Percentiles rank a stretch among this genome's conserved stretches.
Evolutionary conservation across 495 filamentous ascomycete genomes (phyloP).

Genomic region (Bryoglossum gracile): DNA sequence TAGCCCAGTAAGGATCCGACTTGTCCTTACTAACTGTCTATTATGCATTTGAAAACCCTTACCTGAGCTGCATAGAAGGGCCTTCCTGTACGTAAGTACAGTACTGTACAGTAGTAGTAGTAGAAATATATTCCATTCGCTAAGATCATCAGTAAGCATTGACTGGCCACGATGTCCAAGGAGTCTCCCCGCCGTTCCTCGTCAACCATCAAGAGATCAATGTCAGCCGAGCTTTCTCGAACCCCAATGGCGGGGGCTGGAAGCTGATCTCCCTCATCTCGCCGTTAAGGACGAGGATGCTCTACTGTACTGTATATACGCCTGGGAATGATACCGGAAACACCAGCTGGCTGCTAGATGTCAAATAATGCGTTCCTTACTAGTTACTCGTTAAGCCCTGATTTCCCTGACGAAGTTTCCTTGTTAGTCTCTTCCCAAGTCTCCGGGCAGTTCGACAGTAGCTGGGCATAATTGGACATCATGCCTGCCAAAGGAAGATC

Average conservation of each 20-base stretch:
- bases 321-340: too few relatives aligned
- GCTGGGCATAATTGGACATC: too few relatives aligned
- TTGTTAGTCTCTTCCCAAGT: too few relatives aligned
- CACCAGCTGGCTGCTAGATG: not conserved
- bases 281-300: conserved; percentile 11
- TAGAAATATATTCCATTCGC: too few relatives aligned
- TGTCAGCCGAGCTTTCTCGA: conserved; percentile 14
- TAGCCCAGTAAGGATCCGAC: too few relatives aligned
- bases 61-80: too few relatives aligned
- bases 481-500: conserved; percentile 15
- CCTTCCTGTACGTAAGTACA: too few relatives aligned
- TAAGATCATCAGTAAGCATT: conserved; percentile 1
- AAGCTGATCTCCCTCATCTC: conserved; percentile 13
- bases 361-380: conserved; percentile 1
- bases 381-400: not conserved
- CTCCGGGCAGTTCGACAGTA: too few relatives aligned
- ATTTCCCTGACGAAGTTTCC: too few relatives aligned
- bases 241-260: conserved; percentile 6
- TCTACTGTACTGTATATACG: not conserved
- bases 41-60: too few relatives aligned
- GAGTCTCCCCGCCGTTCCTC: not conserved
- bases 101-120: too few relatives aligned
- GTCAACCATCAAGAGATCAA: conserved; percentile 17
- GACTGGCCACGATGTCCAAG: not conserved
- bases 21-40: too few relatives aligned